These are phyloP conservation scores for Colletotrichum tofieldiae DNA, from an alignment of 2,329 filamentous ascomycete genomes.

Conservation along the genomic window DNA sequence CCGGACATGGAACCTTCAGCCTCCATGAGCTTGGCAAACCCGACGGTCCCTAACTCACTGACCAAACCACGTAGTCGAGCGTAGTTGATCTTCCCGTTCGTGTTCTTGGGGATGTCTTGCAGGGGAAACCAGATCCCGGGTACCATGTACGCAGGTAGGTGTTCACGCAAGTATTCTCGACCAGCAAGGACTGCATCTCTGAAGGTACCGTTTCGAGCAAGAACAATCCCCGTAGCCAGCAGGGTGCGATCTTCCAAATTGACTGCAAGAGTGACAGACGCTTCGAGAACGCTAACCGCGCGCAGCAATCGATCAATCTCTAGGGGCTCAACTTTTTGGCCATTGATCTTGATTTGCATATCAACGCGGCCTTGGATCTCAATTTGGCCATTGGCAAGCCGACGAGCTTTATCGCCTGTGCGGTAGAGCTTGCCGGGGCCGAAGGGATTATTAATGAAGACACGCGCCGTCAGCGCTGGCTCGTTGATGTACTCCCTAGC, in stretches of 20 bases:
- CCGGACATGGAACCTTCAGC: background rate
- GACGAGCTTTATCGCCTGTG: constrained; percentile 46
- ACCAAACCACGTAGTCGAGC: background rate
- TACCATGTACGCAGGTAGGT: constrained; percentile 47
- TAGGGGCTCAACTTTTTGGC: constrained; percentile 52
- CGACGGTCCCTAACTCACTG: background rate
- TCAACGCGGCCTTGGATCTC: constrained; percentile 49
- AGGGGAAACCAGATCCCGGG: constrained; percentile 46
- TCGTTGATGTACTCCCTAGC: constrained; percentile 18
- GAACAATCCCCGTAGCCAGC: constrained; percentile 2
- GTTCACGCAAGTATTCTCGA: background rate
- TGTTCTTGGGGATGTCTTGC: constrained; percentile 45
- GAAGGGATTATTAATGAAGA: constrained; percentile 19
- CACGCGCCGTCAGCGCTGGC: constrained; percentile 8
- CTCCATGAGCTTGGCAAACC: constrained; percentile 4
- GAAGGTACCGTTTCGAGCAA: background rate
- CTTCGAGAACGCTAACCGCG: constrained; percentile 12
- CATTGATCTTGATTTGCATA: constrained; percentile 52
- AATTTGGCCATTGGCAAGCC: constrained; percentile 46
- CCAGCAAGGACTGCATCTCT: background rate
- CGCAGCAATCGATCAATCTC: constrained; percentile 49
- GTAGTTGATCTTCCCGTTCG: constrained; percentile 47
- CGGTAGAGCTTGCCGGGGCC: constrained; percentile 42
- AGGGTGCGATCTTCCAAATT: background rate
- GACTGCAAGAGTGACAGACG: constrained; percentile 1